Evolutionary conservation across 2,329 filamentous ascomycete species (phyloP).

Genomic region (Immersiporthe knoxdaviesiana): DNA sequence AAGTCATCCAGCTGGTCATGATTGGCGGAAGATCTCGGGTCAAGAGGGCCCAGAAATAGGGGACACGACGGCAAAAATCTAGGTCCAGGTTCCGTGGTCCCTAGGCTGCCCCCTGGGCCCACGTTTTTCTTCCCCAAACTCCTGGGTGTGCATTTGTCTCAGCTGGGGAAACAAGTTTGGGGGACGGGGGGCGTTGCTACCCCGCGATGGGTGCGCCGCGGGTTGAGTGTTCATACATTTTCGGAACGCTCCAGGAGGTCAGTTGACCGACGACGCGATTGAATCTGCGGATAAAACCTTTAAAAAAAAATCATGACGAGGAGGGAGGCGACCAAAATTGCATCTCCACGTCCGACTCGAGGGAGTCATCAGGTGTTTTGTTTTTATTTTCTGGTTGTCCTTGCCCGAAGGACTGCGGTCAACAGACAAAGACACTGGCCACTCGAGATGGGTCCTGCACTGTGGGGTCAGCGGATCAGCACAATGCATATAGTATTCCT

Average conservation of each 20-base stretch:
- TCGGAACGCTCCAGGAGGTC: not conserved
- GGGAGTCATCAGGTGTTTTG: not conserved
- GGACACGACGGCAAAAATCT: constrained; percentile 24
- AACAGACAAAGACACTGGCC: not conserved
- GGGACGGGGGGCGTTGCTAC: constrained; percentile 12
- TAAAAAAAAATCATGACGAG: not conserved
- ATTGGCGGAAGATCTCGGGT: constrained; percentile 31
- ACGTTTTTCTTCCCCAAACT: constrained; percentile 28
- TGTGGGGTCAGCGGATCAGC: constrained; percentile 6
- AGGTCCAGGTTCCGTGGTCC: constrained; percentile 24
- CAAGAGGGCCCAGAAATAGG: constrained; percentile 29
- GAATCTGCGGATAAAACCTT: not conserved
- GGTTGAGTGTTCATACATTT: not conserved
- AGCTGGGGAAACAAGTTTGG: constrained; percentile 25
- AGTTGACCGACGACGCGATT: not conserved
- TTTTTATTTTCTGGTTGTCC: not conserved
- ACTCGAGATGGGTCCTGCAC: not conserved
- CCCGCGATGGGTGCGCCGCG: constrained; percentile 6
- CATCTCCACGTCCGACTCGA: not conserved
- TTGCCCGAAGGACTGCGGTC: not conserved
- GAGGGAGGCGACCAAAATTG: not conserved
- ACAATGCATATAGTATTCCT: constrained; percentile 1
- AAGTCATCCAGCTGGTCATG: constrained; percentile 11
- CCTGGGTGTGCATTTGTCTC: constrained; percentile 1
- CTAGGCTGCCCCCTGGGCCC: constrained; percentile 16